Evolutionary conservation across 2,329 filamentous ascomycete species (phyloP), one percentile per base, ranked within the genome.

Genomic region (Volutella citrinella): DNA sequence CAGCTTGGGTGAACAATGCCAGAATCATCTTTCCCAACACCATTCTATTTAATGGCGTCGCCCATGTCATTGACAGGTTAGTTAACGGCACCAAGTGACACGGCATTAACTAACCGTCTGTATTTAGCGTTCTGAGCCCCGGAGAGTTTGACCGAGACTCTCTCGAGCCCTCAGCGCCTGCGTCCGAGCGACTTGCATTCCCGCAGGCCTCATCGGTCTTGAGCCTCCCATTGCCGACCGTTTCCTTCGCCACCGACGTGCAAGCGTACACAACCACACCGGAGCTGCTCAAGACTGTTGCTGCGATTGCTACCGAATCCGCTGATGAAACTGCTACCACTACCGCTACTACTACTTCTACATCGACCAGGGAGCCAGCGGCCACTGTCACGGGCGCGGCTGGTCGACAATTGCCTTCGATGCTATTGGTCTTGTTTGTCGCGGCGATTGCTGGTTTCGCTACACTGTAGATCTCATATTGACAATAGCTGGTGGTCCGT

Each of bases 1-100:
- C 44, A 10, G 51, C 48, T 4, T 61, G 47, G 48, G 54, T 62
- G 1, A 59, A 61, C 10, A 45, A 46, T 10, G 59, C 59, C 0
- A 55, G 47, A 35, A 59, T 62, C 19, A 39, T 56, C 3, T 46
- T 50, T 6, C 45, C 57, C 15, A 57, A 62, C 33, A 38, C 44
- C 10, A 50, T 62, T 12, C 28, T 59, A 3, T 50, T 41, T 26
- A 62, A 61, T 20, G 57, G 59, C 22, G 47, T 62, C 9, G 58
- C 53, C 7, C 59, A 62, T 22, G 44, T 52, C 19, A 53, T 61
- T 28, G 57, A 61, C 19, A 43, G 42, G 55, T 57, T 19, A 37
- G 46, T 36, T 8, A 10, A 21, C 9, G 11, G 5, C 4, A 13
- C 7, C n/a, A 3, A 8, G 1, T 3, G 6, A 3, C 3, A 9